phyloP scores from a whole-genome alignment of 2,329 filamentous ascomycete genomes.

The Ceratocystis alfenasii region DNA sequence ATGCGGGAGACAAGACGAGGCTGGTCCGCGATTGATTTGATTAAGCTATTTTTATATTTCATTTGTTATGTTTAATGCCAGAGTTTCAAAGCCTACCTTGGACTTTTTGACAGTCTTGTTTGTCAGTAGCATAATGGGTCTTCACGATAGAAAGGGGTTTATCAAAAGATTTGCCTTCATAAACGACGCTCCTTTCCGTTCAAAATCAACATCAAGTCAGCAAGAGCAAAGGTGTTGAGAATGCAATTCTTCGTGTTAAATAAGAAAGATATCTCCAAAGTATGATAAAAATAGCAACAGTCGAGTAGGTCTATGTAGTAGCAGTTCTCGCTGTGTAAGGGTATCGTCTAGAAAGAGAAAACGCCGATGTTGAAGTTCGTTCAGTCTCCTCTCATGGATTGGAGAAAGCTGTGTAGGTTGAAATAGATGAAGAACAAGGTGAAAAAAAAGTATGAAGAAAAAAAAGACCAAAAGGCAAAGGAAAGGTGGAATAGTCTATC shows the following conservation, averaged over 20 bases:
- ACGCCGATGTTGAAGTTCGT: constrained; percentile 38
- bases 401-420: constrained; percentile 16
- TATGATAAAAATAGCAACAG: constrained; percentile 12
- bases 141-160: too few relatives aligned
- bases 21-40: too few relatives aligned
- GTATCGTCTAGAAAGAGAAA: constrained; percentile 34
- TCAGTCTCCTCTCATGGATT: constrained; percentile 31
- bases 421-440: constrained; percentile 4
- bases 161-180: too few relatives aligned
- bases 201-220: neutral
- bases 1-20: too few relatives aligned
- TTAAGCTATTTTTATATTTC: neutral
- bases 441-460: neutral
- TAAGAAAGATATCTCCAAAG: constrained; percentile 10
- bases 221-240: neutral
- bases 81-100: neutral
- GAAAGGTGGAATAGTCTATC: constrained; percentile 5
- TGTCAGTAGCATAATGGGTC: too few relatives aligned
- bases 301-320: constrained; percentile 5
- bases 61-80: neutral
- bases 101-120: too few relatives aligned
- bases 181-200: neutral
- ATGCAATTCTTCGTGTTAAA: constrained; percentile 9
- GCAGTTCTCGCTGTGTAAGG: constrained; percentile 4
- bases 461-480: constrained; percentile 5